These are phyloP conservation scores for Curvularia sp. DNA, from an alignment of 2,329 filamentous ascomycete species.

Conservation along the genomic window DNA sequence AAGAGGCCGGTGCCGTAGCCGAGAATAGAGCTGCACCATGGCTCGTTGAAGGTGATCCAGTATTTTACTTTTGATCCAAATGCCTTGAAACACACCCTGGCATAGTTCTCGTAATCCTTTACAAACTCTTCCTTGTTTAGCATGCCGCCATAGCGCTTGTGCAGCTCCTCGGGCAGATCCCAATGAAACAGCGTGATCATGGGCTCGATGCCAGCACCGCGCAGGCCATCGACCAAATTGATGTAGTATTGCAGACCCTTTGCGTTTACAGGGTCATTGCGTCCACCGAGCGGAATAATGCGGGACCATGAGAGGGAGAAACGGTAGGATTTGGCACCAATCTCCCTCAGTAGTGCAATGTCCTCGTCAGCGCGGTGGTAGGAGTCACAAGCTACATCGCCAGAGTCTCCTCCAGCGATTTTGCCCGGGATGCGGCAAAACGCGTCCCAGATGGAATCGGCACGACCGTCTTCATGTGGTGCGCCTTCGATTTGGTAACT, in stretches of 20 bases:
- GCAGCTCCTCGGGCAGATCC: slow-evolving; percentile 81
- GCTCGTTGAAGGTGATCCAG: slow-evolving; percentile 93
- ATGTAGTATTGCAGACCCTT: slow-evolving; percentile 79
- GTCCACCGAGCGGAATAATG: slow-evolving; percentile 84
- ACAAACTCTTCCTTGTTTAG: slow-evolving; percentile 84
- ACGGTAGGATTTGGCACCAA: slow-evolving; percentile 77
- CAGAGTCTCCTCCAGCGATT: slow-evolving; percentile 78
- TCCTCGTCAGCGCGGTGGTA: slow-evolving; percentile 82
- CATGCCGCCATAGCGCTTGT: slow-evolving; percentile 82
- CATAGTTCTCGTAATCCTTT: slow-evolving; percentile 80
- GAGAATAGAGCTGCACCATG: slow-evolving; percentile 82
- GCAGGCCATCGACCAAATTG: slow-evolving; percentile 78
- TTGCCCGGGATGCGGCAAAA: slow-evolving; percentile 83
- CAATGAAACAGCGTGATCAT: slow-evolving; percentile 88
- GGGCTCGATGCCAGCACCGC: slow-evolving; percentile 77
- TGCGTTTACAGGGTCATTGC: slow-evolving; percentile 81
- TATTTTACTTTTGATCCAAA: slow-evolving; percentile 78
- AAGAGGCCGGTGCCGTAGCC: slow-evolving; percentile 81
- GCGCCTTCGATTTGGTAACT: slow-evolving; percentile 91
- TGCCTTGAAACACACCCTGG: slow-evolving; percentile 75
- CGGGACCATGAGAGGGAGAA: slow-evolving; percentile 86
- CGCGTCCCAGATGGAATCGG: slow-evolving; percentile 87
- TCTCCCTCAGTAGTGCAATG: slow-evolving; percentile 76
- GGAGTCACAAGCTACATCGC: slow-evolving; percentile 82
- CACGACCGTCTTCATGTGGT: slow-evolving; percentile 75